Evolutionary conservation across 306 rosid species (phyloP), one percentile per base, ranked within the genome.

Genomic region (Mimosa bimucronata): DNA sequence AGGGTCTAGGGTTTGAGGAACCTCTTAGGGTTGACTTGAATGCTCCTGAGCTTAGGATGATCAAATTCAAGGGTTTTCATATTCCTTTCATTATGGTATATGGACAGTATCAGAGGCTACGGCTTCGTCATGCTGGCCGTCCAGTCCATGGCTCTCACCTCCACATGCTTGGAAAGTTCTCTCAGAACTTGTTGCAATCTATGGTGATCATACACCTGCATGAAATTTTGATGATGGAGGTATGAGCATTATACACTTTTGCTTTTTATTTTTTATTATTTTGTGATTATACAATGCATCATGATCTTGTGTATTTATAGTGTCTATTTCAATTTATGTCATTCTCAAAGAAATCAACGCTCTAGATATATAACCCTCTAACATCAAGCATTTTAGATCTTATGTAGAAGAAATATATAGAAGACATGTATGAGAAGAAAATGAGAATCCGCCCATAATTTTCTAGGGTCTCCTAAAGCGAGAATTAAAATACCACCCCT

Each of bases 101-200:
- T 37, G n/a, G 42, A 7, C 12, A 14, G 11, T 29, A 29, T 7
- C 69, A 30, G 42, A 7, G 16, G 3, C n/a, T 64, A 15, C 2
- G 21, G 42, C 29, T 34, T 0, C 34, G 21, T 65, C 55, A 44
- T 15, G 18, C 14, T 10, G 73, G 62, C 19, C 14, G 13, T 64
- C 41, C 31, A 18, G 0, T 45, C 4, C 62, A 45, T 45, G 80
- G 73, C 3, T 29, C 42, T 19, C 46, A 8, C 34, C 53, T 76
- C 1, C 72, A 76, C 50, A 26, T 19, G 38, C 30, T 44, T 45
- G 62, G 80, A 31, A 76, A 19, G 68, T 62, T n/a, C n/a, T 42
- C 53, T 5, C 45, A 19, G 9, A 62, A 30, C 55, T 62, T 76
- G 1, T 5, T 11, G 4, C 53, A 30, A 62, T 42, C 60, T 42